Evolutionary conservation across 2,329 filamentous ascomycete genomes (phyloP), one percentile per base, ranked within the genome.

Genomic region (Hysterium pulicare): DNA sequence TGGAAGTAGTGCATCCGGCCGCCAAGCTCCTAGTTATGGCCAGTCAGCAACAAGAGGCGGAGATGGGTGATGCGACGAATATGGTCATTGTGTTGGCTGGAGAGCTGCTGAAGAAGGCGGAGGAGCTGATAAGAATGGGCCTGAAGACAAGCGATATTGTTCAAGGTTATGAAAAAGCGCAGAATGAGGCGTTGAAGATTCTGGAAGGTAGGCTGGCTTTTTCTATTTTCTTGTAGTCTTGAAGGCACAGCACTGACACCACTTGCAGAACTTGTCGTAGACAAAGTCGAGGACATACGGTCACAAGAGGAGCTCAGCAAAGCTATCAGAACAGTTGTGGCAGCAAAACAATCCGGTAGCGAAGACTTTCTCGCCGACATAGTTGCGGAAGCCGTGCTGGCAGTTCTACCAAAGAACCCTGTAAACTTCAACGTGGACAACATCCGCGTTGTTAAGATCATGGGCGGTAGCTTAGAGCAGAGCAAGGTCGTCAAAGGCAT

Each of bases 21-120:
- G 94, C 93, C 39, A 98, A 98, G 75, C 78, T 98, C 52, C 76
- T 98, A 41, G 93, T 98, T 58, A 98, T 98, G 94, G 91, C 93
- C 48, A 91, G 87, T 69, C 93, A 98, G 72, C 93, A 98, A 74
- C 94, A 98, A 73, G 94, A 98, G 71, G 83, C 90, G 32, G 93
- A 98, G 81, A 95, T 98, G 88, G 93, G 93, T 45, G 94, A 98
- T 72, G 93, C 88, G 42, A 98, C 93, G 45, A 98, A 98, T 72
- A 73, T 98, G 68, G 93, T 98, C 59, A 97, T 98, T 62, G 79
- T 98, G 41, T 76, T 98, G 49, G 93, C 93, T 4, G 93, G 94
- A 52, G 93, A 98, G 76, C 76, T 98, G 61, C 76, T 98, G 58
- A 90, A 87, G 75, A 97, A 98, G 76, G 94, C 94, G 9, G 93